Evolutionary conservation across 768 basidiomycete genomes (phyloP).

Genomic region (Termitomyces titanicus): DNA sequence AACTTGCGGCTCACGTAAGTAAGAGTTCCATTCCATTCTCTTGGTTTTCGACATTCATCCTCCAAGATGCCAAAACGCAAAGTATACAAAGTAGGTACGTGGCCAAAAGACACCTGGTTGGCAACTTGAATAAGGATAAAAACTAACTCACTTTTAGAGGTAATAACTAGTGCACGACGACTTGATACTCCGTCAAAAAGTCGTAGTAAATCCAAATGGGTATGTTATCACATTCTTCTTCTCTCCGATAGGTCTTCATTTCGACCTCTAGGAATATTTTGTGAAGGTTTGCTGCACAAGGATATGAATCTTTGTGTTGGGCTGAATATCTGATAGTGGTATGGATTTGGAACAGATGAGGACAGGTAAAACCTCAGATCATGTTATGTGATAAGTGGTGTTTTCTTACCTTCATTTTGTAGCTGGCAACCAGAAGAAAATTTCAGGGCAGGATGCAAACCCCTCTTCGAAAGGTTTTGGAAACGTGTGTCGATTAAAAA

Average conservation of each 20-base stretch:
- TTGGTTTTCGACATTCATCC: no score
- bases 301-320: neutral
- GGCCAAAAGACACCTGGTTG: no score
- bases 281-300: neutral
- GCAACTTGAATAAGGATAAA: no score
- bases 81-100: no score
- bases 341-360: neutral
- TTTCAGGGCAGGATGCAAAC: conserved; percentile 46
- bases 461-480: conserved; percentile 65
- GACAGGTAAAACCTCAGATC: neutral
- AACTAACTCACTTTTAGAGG: neutral
- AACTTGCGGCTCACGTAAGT: no score
- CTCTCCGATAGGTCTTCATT: neutral
- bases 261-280: neutral
- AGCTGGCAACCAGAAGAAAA: conserved; percentile 73
- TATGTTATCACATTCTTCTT: neutral
- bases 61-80: no score
- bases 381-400: neutral
- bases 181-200: no score
- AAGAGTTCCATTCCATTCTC: no score
- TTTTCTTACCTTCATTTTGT: neutral
- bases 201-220: neutral
- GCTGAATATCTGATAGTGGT: neutral
- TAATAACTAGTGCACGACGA: neutral
- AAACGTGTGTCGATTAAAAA: conserved; percentile 40